Evolutionary conservation across 2,329 filamentous ascomycete species (phyloP).

Genomic region (Sclerotiophoma versabilis): DNA sequence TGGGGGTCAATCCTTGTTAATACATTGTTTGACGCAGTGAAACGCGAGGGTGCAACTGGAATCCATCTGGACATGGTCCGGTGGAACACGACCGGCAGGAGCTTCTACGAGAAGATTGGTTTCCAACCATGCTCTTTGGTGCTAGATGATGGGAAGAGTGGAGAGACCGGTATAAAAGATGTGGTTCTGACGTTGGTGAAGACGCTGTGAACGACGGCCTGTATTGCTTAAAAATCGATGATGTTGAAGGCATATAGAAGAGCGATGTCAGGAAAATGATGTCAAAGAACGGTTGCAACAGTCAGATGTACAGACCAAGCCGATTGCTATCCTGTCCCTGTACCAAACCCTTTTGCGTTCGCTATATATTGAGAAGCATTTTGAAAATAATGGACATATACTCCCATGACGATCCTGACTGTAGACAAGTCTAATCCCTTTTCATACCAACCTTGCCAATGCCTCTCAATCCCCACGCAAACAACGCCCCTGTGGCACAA

Average conservation of each 20-base stretch:
- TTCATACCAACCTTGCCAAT: constrained; percentile 56
- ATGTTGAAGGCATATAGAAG: too few species aligned
- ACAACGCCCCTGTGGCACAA: constrained; percentile 40
- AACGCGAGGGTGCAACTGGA: constrained; percentile 32
- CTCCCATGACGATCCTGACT: too few species aligned
- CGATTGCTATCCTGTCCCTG: too few species aligned
- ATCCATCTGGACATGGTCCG: constrained; percentile 49
- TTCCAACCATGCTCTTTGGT: constrained; percentile 33
- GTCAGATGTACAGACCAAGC: too few species aligned
- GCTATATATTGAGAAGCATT: too few species aligned
- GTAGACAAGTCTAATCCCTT: constrained; percentile 47
- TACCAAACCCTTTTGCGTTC: too few species aligned
- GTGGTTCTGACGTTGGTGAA: constrained; percentile 37
- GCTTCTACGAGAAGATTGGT: constrained; percentile 40
- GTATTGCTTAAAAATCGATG: too few species aligned
- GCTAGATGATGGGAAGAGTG: constrained; percentile 38
- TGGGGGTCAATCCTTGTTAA: constrained; percentile 42
- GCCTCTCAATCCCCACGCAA: constrained; percentile 50
- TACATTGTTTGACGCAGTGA: constrained; percentile 31
- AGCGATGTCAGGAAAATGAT: too few species aligned
- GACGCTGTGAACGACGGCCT: constrained; percentile 18
- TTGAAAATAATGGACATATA: too few species aligned
- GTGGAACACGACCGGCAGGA: constrained; percentile 36
- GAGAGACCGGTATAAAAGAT: constrained; percentile 30
- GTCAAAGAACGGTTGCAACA: too few species aligned